These are phyloP conservation scores for Penicillium steckii DNA, from an alignment of 495 filamentous ascomycete species.

Conservation along the genomic window DNA sequence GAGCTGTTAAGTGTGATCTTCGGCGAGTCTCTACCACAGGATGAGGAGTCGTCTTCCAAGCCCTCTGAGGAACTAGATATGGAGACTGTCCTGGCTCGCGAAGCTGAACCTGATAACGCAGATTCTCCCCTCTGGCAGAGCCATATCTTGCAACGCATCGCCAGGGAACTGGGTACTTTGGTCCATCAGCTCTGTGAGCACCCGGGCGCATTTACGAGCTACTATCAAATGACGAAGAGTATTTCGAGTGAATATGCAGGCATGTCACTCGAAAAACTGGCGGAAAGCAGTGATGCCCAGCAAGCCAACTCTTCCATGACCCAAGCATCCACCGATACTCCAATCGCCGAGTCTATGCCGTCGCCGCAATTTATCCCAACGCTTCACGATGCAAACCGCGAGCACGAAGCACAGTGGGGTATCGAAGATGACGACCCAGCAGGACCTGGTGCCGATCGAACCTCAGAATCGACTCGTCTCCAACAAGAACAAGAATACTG, in stretches of 20 bases:
- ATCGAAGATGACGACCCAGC: constrained; percentile 59
- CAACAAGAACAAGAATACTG: constrained; percentile 69
- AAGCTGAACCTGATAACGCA: constrained; percentile 35
- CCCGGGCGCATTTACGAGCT: constrained; percentile 78
- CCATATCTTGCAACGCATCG: constrained; percentile 76
- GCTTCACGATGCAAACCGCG: constrained; percentile 36
- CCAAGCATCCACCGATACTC: constrained; percentile 21
- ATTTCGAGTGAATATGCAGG: constrained; percentile 53
- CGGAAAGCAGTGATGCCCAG: constrained; percentile 22
- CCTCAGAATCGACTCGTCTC: constrained; percentile 32
- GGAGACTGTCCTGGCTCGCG: constrained; percentile 34
- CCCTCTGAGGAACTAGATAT: constrained; percentile 19
- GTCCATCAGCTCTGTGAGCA: constrained; percentile 81
- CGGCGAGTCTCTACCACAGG: constrained; percentile 69
- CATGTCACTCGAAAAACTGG: constrained; percentile 40
- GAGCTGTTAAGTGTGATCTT: constrained; percentile 79
- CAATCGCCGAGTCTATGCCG: constrained; percentile 27
- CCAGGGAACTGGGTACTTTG: constrained; percentile 79
- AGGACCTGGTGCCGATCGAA: constrained; percentile 18
- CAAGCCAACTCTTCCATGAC: constrained; percentile 11
- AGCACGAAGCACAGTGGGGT: constrained; percentile 63
- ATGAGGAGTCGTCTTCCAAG: constrained; percentile 1
- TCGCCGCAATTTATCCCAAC: constrained; percentile 48
- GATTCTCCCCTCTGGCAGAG: constrained; percentile 66
- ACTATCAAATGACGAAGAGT: constrained; percentile 47